Evolutionary conservation across 176 grass and related monocot genomes (phyloP), one percentile per base, ranked within the genome.

Genomic region (Oryza officinalis): DNA sequence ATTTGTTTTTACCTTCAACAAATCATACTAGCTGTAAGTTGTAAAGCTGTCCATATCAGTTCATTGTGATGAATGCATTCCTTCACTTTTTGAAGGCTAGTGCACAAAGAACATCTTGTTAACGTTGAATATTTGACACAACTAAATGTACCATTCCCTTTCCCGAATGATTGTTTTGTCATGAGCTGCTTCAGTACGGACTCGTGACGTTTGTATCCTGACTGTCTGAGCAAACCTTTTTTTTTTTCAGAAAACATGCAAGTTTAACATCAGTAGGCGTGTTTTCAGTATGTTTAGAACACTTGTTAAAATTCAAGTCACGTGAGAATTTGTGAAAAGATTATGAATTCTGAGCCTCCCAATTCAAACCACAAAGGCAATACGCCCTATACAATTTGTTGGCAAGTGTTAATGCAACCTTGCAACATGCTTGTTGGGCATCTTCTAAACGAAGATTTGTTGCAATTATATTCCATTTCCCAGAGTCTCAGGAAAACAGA

Each of bases 41-140:
- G 79, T 78, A 90, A 73, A 74, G 63, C 10, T 83, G 69, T 70
- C 13, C 75, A 90, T 90, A 69, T 79, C 5, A 67, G 67, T 69
- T 90, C 6, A 46, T 83, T 18, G 0, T 20, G 63, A 38, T 75
- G 69, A 81, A 63, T 65, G 52, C 47, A 43, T 63, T 43, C 2
- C 61, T 17, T 41, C 40, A 41, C 37, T 45, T 47, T 14, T 46
- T 13, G 30, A 71, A 77, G 54, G n/a, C 30, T 64, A 9, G 23
- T 59, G 46, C 63, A 20, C 5, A 73, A 44, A 30, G 12, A 72
- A 4, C 25, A 7, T 2, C 1, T 65, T 65, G 10, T 23, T 49
- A 76, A 60, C n/a, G 3, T 14, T 77, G 37, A 23, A 31, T 49
- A 71, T 64, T 65, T 77, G 12, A 8, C 67, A 72, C 37, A 1